Base-by-base conservation (phyloP, 1,284 basidiomycete genomes). In the Anthracocystis walkeri region DNA sequence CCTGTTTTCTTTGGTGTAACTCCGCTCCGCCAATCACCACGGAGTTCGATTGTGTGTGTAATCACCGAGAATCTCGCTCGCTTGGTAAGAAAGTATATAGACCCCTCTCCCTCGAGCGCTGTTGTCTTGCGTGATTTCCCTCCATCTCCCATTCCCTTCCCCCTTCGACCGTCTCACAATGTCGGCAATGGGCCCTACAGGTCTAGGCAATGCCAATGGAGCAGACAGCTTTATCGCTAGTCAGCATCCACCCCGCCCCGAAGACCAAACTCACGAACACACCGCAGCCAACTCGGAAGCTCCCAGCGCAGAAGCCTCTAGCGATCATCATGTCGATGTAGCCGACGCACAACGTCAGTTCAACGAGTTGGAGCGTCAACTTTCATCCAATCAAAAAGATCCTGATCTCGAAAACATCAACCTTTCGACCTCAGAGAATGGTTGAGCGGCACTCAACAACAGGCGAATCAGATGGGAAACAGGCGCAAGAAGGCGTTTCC, bases 401-500 rank as follows among this genome's bases (percentile, higher is more conserved):
- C 18, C 40, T 10, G 73, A 75, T 29, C 27, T 75, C 14, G 73
- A 75, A 46, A 75, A 42, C 42, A 57, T 10, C 35, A 71, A 25
- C 45, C 52, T 16, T 75, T 75, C 35, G 64, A 75, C 52, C 55
- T 75, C 8, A 57, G 60, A 18, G 68, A 57, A 2, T 75, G 73
- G 73, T 64, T 75, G 16, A 41, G 56, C 12, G 73, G 73, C 11
- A 49, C 59, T 21, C 64, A 71, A 58, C 16, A 71, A 6, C 59
- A 75, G 58, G 60, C 53, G 8, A 58, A 75, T 14, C 31, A 57
- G 25, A 68, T 71, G 52, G 77, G 66, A 41, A 49, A 45, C 63
- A 65, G 72, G 40, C 65, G 75, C 35, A 79, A 79, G 61, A 66
- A 64, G 77, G 77, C n/a, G 77, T 79, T 38, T 77, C 66, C 21